Evolutionary conservation across 257 asterid genomes (phyloP).

Genomic region (Plantago ovata): DNA sequence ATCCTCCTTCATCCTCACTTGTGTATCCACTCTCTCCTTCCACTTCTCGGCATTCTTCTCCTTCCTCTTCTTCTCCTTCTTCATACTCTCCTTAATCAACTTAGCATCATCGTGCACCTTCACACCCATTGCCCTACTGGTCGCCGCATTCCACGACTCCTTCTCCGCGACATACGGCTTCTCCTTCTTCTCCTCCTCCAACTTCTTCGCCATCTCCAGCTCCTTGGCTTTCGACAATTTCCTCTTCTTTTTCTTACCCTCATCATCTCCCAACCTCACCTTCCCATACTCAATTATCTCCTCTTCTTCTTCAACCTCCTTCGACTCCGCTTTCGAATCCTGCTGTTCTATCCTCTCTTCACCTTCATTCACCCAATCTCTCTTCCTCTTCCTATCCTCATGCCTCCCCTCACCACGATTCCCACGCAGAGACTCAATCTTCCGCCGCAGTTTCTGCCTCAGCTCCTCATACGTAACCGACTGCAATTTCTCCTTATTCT

Average conservation of each 20-base stretch:
- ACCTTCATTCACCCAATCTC: slow-evolving; percentile 29
- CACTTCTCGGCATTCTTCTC: slow-evolving; percentile 73
- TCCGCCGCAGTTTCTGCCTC: slow-evolving; percentile 49
- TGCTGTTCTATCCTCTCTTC: slow-evolving; percentile 28
- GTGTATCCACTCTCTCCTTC: slow-evolving; percentile 70
- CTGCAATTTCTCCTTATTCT: slow-evolving; percentile 27
- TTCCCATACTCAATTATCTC: slow-evolving; percentile 77
- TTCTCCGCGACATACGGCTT: slow-evolving; percentile 55
- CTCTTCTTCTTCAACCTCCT: slow-evolving; percentile 30
- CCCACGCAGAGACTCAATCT: slow-evolving; percentile 61
- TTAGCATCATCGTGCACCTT: slow-evolving; percentile 77
- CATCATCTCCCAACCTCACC: slow-evolving; percentile 62
- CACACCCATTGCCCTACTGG: slow-evolving; percentile 70
- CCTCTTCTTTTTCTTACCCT: slow-evolving; percentile 53
- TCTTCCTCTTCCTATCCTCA: slow-evolving; percentile 24
- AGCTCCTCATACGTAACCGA: slow-evolving; percentile 77
- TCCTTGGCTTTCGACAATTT: slow-evolving; percentile 56
- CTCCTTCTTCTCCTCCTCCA: slow-evolving; percentile 61
- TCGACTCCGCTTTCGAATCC: slow-evolving; percentile 22
- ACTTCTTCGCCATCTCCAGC: slow-evolving; percentile 53
- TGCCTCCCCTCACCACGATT: slow-evolving; percentile 53
- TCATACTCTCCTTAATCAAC: slow-evolving; percentile 71
- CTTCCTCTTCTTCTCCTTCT: slow-evolving; percentile 66
- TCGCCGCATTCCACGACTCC: slow-evolving; percentile 79
- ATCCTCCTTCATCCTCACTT: slow-evolving; percentile 53